Conservation (phyloP, 225 moss, liverwort and hornwort species). For the Pseudoscleropodium purum region DNA sequence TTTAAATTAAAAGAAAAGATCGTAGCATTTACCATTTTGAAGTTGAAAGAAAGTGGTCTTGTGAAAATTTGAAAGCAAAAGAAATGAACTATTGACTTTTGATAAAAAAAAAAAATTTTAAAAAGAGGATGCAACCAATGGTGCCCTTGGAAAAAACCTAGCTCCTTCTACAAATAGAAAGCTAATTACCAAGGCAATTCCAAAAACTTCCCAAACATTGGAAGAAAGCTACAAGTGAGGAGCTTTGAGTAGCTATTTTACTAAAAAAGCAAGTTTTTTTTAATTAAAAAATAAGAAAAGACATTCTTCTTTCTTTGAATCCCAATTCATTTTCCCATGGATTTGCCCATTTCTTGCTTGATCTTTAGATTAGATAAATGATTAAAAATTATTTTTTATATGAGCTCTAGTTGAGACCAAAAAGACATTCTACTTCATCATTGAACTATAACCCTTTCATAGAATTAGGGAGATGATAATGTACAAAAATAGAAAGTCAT, state of each 20-base stretch:
- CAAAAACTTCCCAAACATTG: background rate
- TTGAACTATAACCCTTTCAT: background rate
- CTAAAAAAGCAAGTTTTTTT: background rate
- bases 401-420: background rate
- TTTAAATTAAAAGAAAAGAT: background rate
- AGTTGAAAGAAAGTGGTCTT: rapidly evolving
- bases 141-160: too few species aligned
- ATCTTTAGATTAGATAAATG: background rate
- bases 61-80: background rate
- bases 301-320: background rate
- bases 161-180: background rate
- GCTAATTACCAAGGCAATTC: background rate
- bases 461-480: background rate
- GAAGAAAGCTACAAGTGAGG: background rate
- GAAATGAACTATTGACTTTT: background rate
- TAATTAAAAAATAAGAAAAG: background rate
- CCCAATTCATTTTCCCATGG: background rate
- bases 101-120: too few species aligned
- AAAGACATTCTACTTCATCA: background rate
- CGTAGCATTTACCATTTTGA: background rate
- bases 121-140: background rate
- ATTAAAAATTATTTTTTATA: background rate
- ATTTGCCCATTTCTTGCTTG: background rate
- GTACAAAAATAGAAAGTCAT: background rate
- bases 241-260: background rate